phyloP scores from a whole-genome alignment of 768 basidiomycete species.

The Suillus subluteus region DNA sequence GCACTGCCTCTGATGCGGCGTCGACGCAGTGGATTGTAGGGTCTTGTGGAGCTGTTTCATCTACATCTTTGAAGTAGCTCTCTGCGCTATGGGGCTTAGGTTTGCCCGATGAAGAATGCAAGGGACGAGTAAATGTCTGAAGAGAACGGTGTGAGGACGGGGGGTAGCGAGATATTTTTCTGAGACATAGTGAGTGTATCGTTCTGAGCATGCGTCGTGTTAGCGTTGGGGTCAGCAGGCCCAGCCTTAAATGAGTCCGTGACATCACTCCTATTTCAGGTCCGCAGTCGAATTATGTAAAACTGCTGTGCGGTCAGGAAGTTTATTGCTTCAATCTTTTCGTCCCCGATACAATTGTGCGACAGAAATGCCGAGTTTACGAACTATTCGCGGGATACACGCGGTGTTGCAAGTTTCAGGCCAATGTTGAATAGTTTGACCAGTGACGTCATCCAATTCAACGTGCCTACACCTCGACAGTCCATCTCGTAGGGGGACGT shows the following conservation, averaged over 20 bases:
- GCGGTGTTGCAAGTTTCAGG: not conserved
- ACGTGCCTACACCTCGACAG: not conserved
- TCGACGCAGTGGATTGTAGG: slow-evolving; percentile 51
- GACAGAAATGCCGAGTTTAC: not conserved
- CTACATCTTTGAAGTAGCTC: slow-evolving; percentile 51
- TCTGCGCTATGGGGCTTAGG: slow-evolving; percentile 38
- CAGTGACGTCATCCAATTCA: not conserved
- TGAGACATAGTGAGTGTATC: not conserved
- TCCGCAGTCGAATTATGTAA: not conserved
- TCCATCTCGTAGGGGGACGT: not conserved
- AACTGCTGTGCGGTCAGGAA: not conserved
- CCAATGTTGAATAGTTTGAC: not conserved
- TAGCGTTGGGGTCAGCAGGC: not conserved
- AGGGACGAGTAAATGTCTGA: not conserved
- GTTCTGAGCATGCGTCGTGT: not conserved
- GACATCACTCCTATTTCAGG: not conserved
- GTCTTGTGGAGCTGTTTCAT: slow-evolving; percentile 45
- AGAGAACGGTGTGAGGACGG: not conserved
- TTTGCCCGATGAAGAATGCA: not conserved
- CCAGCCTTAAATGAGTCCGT: not conserved
- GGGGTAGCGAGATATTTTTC: not conserved
- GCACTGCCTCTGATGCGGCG: slow-evolving; percentile 43
- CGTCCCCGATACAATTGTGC: not conserved
- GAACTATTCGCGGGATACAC: not conserved
- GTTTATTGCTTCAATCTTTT: not conserved